phyloP scores from a whole-genome alignment of 2,329 filamentous ascomycete genomes.

The Neoascochyta sp. region DNA sequence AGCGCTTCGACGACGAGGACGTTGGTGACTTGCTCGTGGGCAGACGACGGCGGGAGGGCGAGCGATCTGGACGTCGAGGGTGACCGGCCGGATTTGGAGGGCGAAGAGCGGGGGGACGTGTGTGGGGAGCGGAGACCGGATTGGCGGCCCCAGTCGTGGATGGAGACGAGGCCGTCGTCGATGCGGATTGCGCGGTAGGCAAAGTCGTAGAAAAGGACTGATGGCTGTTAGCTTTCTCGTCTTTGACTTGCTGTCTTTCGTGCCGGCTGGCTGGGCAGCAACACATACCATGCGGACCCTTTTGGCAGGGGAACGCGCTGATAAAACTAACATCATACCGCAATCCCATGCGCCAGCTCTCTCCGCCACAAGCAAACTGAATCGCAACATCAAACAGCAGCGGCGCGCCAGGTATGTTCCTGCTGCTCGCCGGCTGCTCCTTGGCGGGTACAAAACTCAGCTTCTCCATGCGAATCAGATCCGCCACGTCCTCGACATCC shows the following conservation, averaged over 20 bases:
- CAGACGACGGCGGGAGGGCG: too few relatives aligned
- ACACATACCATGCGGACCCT: constrained; percentile 40
- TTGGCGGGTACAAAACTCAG: constrained; percentile 55
- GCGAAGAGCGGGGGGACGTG: constrained; percentile 30
- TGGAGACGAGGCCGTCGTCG: constrained; percentile 60
- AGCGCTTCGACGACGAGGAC: constrained; percentile 71
- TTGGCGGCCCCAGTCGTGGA: constrained; percentile 60
- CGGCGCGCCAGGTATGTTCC: constrained; percentile 29
- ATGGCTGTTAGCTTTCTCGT: constrained; percentile 8
- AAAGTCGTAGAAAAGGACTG: constrained; percentile 69
- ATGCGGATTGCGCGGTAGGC: constrained; percentile 56
- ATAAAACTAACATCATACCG: constrained; percentile 43
- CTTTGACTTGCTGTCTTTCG: background rate
- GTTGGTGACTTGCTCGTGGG: constrained; percentile 50
- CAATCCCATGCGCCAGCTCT: constrained; percentile 39
- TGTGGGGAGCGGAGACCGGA: constrained; percentile 30
- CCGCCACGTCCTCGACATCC: constrained; percentile 55
- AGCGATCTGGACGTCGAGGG: too few relatives aligned
- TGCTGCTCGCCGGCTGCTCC: constrained; percentile 29
- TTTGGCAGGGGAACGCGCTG: constrained; percentile 41
- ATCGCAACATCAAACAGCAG: constrained; percentile 40
- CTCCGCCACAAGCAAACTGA: constrained; percentile 40
- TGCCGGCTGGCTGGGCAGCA: too few relatives aligned
- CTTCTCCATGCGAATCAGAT: constrained; percentile 67
- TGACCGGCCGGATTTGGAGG: too few relatives aligned